Evolutionary conservation across 2,329 filamentous ascomycete species (phyloP), one percentile per base, ranked within the genome.

Genomic region (Tolypocladium nubicola): DNA sequence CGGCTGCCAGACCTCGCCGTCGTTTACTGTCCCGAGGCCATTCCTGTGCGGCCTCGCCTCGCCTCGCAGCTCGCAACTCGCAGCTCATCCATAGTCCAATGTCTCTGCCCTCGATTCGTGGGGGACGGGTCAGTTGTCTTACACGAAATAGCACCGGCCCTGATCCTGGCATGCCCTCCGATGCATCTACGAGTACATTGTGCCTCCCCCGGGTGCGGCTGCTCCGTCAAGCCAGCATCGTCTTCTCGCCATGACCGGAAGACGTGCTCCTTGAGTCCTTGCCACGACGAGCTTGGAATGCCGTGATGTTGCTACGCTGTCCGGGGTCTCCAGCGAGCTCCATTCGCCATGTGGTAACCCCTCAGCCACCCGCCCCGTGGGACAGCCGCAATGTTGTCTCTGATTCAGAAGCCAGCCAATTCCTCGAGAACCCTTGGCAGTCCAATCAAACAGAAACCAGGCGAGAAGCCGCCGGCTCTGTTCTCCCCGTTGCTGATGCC

Each of bases 401-500:
- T 59, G 53, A 59, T 56, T 56, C 55, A 56, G 55, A 59, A 56
- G 55, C 54, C 54, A 59, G 38, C 14, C 50, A 49, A 57, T 59
- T 57, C 58, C 58, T 61, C 59, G 53, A 59, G 61, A 60, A 57
- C 57, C 60, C 58, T 54, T 59, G 62, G 61, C 61, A 60, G 62
- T 65, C 64, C 60, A 61, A 59, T 58, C 57, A 63, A 64, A 66
- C 66, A 64, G 63, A 65, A 56, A 54, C 57, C 45, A 45, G 35
- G 23, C 59, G 59, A 59, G 59, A 33, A 38, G 40, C 30, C 21
- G 45, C 41, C 53, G 56, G 56, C 41, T 14, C 43, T 26, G 23
- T 4, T 45, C n/a, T 26, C 21, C 21, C 41, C 41, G 23, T 43
- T 21, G n/a, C 7, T 23, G 43, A 49, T 30, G 45, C 45, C 2